These are phyloP conservation scores for Spathaspora passalidarum DNA, from an alignment of 805 yeast genomes.

Conservation along the genomic window DNA sequence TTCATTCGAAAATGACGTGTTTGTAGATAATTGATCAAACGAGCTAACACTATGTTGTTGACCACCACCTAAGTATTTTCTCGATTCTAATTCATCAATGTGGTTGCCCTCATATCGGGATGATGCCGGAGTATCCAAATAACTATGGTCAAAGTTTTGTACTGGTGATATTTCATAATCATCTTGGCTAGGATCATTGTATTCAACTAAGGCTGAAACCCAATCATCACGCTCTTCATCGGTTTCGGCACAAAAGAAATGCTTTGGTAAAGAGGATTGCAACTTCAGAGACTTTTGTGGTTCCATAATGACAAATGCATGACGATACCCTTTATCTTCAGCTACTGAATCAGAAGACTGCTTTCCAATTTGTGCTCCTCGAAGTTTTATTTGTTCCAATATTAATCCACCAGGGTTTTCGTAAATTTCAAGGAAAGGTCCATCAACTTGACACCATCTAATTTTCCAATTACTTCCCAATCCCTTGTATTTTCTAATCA, in stretches of 20 bases:
- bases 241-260: slow-evolving; percentile 75
- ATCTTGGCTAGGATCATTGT: slow-evolving; percentile 18
- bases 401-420: slow-evolving; percentile 56
- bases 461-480: slow-evolving; percentile 65
- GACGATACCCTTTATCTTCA: slow-evolving; percentile 49
- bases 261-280: slow-evolving; percentile 43
- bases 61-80: slow-evolving; percentile 3
- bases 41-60: background rate
- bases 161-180: slow-evolving; percentile 6
- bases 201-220: slow-evolving; percentile 48
- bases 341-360: slow-evolving; percentile 43
- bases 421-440: slow-evolving; percentile 52
- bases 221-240: slow-evolving; percentile 73
- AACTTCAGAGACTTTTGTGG: slow-evolving; percentile 33
- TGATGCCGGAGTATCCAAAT: slow-evolving; percentile 6
- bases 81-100: slow-evolving; percentile 5
- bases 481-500: slow-evolving; percentile 63
- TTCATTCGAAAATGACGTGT: slow-evolving; percentile 1
- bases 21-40: slow-evolving; percentile 6
- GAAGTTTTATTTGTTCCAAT: slow-evolving; percentile 49
- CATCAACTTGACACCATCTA: slow-evolving; percentile 65
- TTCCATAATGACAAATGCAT: slow-evolving; percentile 58
- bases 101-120: background rate
- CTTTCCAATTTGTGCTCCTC: slow-evolving; percentile 55
- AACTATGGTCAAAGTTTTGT: slow-evolving; percentile 1